phyloP scores from a whole-genome alignment of 352 stramenopile species.

The Phytophthora cryptogea region DNA sequence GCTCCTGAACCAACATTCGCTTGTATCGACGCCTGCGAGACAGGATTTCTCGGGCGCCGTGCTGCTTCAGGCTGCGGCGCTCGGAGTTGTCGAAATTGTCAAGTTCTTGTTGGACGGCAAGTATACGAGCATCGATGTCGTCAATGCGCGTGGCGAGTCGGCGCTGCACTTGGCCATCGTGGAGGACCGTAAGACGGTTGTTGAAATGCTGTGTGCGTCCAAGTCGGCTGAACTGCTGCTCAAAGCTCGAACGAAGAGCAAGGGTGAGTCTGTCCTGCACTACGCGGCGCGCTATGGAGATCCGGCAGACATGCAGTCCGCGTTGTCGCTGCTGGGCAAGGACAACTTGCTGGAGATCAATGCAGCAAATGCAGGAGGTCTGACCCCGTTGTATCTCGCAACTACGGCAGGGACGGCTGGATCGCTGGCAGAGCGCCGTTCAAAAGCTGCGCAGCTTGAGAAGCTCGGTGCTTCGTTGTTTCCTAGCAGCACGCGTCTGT shows the following conservation, averaged over 20 bases:
- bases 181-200: slow-evolving; percentile 25
- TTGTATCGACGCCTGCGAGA: slow-evolving; percentile 23
- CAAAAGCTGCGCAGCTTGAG: slow-evolving; percentile 24
- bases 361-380: slow-evolving; percentile 15
- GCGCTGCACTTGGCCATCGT: slow-evolving; percentile 40
- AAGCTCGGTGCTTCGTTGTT: slow-evolving; percentile 28
- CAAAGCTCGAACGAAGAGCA: slow-evolving; percentile 24
- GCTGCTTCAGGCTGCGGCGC: slow-evolving; percentile 33
- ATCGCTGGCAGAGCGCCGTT: slow-evolving; percentile 20
- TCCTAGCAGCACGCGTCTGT: slow-evolving; percentile 14
- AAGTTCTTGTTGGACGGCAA: slow-evolving; percentile 29
- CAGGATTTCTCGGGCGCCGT: slow-evolving; percentile 30
- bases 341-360: slow-evolving; percentile 19
- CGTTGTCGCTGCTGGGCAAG: slow-evolving; percentile 24
- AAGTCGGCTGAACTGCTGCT: slow-evolving; percentile 21
- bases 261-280: slow-evolving; percentile 34
- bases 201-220: slow-evolving; percentile 27
- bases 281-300: slow-evolving; percentile 37
- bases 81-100: slow-evolving; percentile 31
- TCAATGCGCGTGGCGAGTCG: slow-evolving; percentile 38
- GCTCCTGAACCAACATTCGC: slow-evolving; percentile 36
- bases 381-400: slow-evolving; percentile 36
- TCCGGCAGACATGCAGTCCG: slow-evolving; percentile 18
- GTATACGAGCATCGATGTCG: slow-evolving; percentile 31
- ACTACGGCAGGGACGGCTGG: slow-evolving; percentile 21